Conservation (phyloP, 2,329 filamentous ascomycete species). For the Penicillium sp. region DNA sequence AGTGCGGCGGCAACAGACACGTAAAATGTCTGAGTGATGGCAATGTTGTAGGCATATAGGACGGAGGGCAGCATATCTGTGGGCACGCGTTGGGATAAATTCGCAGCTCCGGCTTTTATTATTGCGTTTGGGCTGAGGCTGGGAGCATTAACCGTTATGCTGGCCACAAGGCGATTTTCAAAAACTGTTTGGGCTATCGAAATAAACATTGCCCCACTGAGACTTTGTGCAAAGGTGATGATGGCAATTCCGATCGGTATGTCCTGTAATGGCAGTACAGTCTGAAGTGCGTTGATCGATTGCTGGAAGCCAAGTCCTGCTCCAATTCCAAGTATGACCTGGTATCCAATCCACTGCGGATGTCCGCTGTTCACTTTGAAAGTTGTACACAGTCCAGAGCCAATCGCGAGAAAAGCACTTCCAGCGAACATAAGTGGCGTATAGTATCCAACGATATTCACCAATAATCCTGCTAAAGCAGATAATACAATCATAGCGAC, state of each 20-base stretch:
- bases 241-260: slow-evolving; percentile 39
- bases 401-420: slow-evolving; percentile 33
- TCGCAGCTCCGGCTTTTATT: slow-evolving; percentile 39
- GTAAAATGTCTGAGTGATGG: slow-evolving; percentile 42
- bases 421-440: slow-evolving; percentile 40
- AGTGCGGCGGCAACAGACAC: slow-evolving; percentile 37
- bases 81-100: slow-evolving; percentile 32
- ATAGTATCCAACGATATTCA: slow-evolving; percentile 42
- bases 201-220: slow-evolving; percentile 41
- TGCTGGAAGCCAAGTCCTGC: slow-evolving; percentile 40
- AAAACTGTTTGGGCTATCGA: slow-evolving; percentile 43
- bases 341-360: slow-evolving; percentile 41
- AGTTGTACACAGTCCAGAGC: slow-evolving; percentile 39
- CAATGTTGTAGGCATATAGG: slow-evolving; percentile 39
- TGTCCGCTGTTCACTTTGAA: slow-evolving; percentile 31
- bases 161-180: slow-evolving; percentile 33
- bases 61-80: slow-evolving; percentile 31
- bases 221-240: slow-evolving; percentile 39
- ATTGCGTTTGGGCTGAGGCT: slow-evolving; percentile 29
- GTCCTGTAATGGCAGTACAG: slow-evolving; percentile 32
- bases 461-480: slow-evolving; percentile 31
- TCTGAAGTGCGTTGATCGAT: slow-evolving; percentile 38
- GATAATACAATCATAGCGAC: slow-evolving; percentile 35
- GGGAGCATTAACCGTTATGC: slow-evolving; percentile 27
- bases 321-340: slow-evolving; percentile 38